phyloP scores from a whole-genome alignment of 2,329 filamentous ascomycete species.

The Sporothrix mexicana region DNA sequence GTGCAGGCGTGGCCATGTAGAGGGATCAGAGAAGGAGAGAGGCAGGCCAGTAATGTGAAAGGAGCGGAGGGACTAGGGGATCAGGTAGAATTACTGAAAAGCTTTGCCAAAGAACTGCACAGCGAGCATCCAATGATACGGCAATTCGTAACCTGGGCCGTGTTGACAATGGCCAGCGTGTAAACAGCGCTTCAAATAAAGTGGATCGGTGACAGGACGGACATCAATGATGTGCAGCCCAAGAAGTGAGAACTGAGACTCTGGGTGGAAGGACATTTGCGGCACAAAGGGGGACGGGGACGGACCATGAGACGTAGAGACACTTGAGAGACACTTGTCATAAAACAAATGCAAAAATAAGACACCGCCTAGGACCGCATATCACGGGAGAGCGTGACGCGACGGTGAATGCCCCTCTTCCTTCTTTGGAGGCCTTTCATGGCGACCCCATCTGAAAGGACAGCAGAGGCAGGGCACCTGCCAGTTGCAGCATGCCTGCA shows the following conservation, averaged over 20 bases:
- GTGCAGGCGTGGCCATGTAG: too few species aligned
- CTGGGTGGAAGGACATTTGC: too few species aligned
- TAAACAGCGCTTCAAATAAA: not conserved
- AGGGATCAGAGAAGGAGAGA: not conserved
- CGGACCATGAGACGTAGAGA: not conserved
- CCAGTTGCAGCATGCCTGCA: conserved; percentile 4
- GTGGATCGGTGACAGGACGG: too few species aligned
- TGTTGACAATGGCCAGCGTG: not conserved
- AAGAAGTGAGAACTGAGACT: too few species aligned
- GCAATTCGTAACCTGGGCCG: not conserved
- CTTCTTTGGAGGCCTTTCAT: not conserved
- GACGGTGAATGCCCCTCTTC: not conserved
- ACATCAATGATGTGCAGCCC: too few species aligned
- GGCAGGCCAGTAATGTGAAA: not conserved
- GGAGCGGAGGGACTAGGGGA: not conserved
- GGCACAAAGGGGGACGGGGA: too few species aligned
- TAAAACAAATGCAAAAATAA: not conserved
- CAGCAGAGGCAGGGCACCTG: not conserved
- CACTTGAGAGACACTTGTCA: not conserved
- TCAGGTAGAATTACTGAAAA: not conserved
- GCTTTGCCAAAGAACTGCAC: not conserved
- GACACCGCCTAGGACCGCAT: conserved; percentile 16
- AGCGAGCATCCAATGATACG: not conserved
- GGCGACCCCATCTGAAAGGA: not conserved
- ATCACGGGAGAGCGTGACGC: conserved; percentile 10